These are phyloP conservation scores for Xerocomellus dryophilus DNA, from an alignment of 768 basidiomycete species.

Conservation along the genomic window DNA sequence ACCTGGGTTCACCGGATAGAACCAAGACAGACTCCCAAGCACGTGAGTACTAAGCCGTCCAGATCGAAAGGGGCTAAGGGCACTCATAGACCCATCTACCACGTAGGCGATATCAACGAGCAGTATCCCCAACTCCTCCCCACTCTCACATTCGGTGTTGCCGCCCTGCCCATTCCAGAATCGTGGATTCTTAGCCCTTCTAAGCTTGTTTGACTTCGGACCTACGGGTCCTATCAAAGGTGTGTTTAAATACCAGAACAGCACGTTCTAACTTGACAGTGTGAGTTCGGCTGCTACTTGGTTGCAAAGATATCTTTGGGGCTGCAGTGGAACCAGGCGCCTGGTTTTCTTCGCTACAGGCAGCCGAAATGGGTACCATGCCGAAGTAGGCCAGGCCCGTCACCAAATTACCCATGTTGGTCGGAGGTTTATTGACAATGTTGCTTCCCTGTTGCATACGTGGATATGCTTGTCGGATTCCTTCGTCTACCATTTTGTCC, in stretches of 20 bases:
- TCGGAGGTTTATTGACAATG: neutral
- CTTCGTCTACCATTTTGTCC: neutral
- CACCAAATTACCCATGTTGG: neutral
- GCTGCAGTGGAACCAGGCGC: too few relatives aligned
- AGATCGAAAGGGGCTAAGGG: neutral
- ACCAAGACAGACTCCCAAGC: neutral
- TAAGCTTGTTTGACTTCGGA: too few relatives aligned
- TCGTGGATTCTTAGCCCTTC: neutral
- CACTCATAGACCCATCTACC: neutral
- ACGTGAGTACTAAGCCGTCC: neutral
- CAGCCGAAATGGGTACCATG: too few relatives aligned
- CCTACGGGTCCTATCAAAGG: too few relatives aligned
- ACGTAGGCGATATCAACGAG: slow-evolving; percentile 13
- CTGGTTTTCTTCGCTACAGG: too few relatives aligned
- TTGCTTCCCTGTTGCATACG: neutral
- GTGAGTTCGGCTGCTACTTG: too few relatives aligned
- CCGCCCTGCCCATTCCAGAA: slow-evolving; percentile 8
- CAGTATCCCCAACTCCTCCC: slow-evolving; percentile 8
- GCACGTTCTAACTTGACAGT: too few relatives aligned
- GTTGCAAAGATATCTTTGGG: too few relatives aligned
- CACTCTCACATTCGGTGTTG: neutral
- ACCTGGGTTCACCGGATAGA: too few relatives aligned
- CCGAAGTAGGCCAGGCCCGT: too few relatives aligned
- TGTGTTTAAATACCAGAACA: too few relatives aligned
- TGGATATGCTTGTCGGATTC: neutral